phyloP scores from a whole-genome alignment of 129 eudicot genomes.

The Lonicera japonica region DNA sequence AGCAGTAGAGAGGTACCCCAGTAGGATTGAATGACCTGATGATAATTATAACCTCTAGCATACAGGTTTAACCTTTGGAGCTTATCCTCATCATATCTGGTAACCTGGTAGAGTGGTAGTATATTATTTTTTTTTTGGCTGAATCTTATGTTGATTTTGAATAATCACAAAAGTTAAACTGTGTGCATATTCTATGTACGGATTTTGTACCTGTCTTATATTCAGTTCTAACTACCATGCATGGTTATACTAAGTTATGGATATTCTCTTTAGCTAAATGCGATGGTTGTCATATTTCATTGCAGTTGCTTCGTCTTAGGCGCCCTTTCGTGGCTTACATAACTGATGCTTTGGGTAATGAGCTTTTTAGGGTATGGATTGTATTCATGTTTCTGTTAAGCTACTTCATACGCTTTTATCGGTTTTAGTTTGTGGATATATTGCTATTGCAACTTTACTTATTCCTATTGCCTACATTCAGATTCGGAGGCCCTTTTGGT shows the following conservation, averaged over 20 bases:
- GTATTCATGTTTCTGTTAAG: slow-evolving; percentile 9
- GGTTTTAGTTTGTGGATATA: slow-evolving; percentile 3
- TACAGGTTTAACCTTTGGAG: neutral
- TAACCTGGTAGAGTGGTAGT: neutral
- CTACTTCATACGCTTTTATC: neutral
- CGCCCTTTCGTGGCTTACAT: slow-evolving; percentile 84
- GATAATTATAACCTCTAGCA: neutral
- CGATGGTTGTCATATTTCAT: slow-evolving; percentile 20
- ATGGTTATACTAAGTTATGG: neutral
- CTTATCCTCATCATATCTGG: neutral
- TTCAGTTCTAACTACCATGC: neutral
- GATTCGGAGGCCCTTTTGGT: slow-evolving; percentile 99
- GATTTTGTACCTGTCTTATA: neutral
- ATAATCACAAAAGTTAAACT: neutral
- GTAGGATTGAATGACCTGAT: too few species aligned
- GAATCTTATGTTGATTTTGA: neutral
- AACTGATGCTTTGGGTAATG: slow-evolving; percentile 81
- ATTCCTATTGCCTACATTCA: slow-evolving; percentile 13
- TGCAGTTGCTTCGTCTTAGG: slow-evolving; percentile 80
- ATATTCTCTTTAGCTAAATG: neutral
- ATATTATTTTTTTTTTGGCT: neutral
- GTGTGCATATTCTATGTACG: neutral
- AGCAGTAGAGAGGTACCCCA: neutral
- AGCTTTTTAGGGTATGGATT: slow-evolving; percentile 67
- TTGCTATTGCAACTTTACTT: slow-evolving; percentile 9